Evolutionary conservation across 371 early-diverging fungal genomes (phyloP), one percentile per base, ranked within the genome.

Genomic region (Mucor mucedo): DNA sequence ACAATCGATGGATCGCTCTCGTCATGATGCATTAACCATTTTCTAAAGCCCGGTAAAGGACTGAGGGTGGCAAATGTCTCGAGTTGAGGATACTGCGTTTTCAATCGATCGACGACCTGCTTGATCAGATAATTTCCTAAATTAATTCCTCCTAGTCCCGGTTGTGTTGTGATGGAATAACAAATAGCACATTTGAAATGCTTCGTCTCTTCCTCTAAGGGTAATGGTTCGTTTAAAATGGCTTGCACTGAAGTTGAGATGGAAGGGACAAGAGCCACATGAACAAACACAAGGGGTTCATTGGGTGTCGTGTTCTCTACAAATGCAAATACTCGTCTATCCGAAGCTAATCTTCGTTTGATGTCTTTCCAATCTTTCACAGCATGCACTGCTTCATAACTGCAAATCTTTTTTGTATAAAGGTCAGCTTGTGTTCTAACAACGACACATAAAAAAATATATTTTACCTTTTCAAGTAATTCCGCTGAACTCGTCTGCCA

Each of bases 41-140:
- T 66, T 16, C 90, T 80, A 77, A 94, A 94, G 10, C 86, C 81
- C 4, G 96, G 95, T 44, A 96, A 84, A 0, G 96, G 96, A 53
- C 93, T 93, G 8, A 96, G 71, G 0, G 96, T 96, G 60, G 87
- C 87, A 69, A 95, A 96, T 0, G 89, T 90, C 5, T 77, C 59
- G 32, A 95, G 72, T 39, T 80, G 76, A 6, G 94, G 91, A 59
- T 84, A 75, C 39, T 87, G 78, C 9, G 60, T 55, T 65, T 89
- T 84, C 27, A 95, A 75, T 39, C 89, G 87, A 14, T 82, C 77
- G 3, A 94, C 91, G 0, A 91, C 95, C 10, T 91, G 83, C 69
- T 95, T 95, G 71, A 96, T 93, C 62, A 96, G 71, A 64, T 91
- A 90, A 69, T 89, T 90, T 6, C 95, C 96, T 33, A 96, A 65